Percentiles rank a stretch among this genome's conserved stretches.
Conservation (phyloP, 768 basidiomycete genomes). For the Chalciporus piperatus region DNA sequence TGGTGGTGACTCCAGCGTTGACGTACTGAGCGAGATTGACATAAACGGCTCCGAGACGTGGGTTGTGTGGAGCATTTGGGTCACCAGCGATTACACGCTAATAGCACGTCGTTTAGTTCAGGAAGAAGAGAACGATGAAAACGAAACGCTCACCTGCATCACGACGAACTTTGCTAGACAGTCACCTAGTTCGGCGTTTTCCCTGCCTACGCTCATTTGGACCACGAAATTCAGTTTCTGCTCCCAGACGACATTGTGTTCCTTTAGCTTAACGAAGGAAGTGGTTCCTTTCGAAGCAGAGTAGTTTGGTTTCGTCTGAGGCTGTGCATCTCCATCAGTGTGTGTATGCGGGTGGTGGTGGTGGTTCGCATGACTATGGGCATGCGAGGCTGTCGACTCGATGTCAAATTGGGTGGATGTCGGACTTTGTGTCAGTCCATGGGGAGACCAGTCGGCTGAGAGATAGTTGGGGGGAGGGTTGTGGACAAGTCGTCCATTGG, state of each 20-base stretch:
- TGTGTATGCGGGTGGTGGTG: neutral
- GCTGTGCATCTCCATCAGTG: neutral
- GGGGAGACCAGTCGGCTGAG: conserved; percentile 27
- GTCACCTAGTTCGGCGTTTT: conserved; percentile 45
- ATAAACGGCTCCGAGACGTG: conserved; percentile 60
- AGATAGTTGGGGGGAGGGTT: conserved; percentile 19
- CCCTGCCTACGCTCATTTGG: conserved; percentile 58
- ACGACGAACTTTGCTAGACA: conserved; percentile 65
- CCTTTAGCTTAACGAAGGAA: conserved; percentile 53
- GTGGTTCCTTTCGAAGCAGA: conserved; percentile 60
- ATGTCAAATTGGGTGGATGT: neutral
- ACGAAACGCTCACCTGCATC: conserved; percentile 40
- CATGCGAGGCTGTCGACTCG: neutral
- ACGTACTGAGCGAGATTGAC: conserved; percentile 79
- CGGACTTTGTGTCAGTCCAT: conserved; percentile 1
- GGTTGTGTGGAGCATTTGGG: conserved; percentile 52
- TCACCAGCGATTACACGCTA: conserved; percentile 60
- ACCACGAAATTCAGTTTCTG: conserved; percentile 55
- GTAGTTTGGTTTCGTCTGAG: conserved; percentile 3
- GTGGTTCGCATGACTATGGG: neutral
- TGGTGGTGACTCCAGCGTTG: conserved; percentile 50
- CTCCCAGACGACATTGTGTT: conserved; percentile 65
- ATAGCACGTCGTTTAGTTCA: neutral
- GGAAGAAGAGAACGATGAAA: neutral
- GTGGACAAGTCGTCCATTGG: conserved; percentile 3